phyloP scores from a whole-genome alignment of 2,329 filamentous ascomycete species.

The Colletotrichum australisinense region DNA sequence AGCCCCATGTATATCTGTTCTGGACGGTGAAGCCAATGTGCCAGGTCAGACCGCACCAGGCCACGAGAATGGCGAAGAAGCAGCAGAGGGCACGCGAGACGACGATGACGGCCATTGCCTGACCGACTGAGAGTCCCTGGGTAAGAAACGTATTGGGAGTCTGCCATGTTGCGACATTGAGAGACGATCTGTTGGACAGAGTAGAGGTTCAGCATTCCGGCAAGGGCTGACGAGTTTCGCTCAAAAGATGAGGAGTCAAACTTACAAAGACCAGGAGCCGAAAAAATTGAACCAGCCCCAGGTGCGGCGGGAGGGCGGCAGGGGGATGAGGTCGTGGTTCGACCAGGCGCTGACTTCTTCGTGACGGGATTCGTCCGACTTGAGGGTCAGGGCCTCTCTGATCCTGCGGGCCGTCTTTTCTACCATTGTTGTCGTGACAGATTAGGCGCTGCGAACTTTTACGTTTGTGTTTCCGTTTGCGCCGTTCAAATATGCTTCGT shows the following conservation, averaged over 20 bases:
- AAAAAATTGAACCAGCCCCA: constrained; percentile 60
- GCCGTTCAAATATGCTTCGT: neutral
- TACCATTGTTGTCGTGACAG: neutral
- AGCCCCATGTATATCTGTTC: constrained; percentile 61
- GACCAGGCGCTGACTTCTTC: constrained; percentile 61
- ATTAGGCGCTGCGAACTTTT: too few species aligned
- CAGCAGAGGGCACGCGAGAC: constrained; percentile 54
- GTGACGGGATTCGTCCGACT: constrained; percentile 52
- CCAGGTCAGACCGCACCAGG: constrained; percentile 60
- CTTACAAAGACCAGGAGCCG: constrained; percentile 53
- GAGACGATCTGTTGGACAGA: constrained; percentile 35
- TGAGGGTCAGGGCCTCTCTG: constrained; percentile 47
- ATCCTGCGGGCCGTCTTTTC: constrained; percentile 36
- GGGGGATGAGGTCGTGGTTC: constrained; percentile 54
- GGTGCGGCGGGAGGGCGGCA: constrained; percentile 55
- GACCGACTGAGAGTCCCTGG: constrained; percentile 58
- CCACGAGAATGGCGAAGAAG: constrained; percentile 55
- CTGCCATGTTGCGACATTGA: constrained; percentile 59
- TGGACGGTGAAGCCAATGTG: constrained; percentile 63
- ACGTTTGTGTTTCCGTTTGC: neutral
- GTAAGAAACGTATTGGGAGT: constrained; percentile 59
- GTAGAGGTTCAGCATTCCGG: neutral
- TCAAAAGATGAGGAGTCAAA: neutral
- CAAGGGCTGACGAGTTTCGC: rapidly evolving
- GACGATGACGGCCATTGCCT: constrained; percentile 60